A percentile compares a stretch with the other conserved stretches of the same genome.
phyloP scores from a whole-genome alignment of 257 asterid genomes.

The Ophiorrhiza pumila region DNA sequence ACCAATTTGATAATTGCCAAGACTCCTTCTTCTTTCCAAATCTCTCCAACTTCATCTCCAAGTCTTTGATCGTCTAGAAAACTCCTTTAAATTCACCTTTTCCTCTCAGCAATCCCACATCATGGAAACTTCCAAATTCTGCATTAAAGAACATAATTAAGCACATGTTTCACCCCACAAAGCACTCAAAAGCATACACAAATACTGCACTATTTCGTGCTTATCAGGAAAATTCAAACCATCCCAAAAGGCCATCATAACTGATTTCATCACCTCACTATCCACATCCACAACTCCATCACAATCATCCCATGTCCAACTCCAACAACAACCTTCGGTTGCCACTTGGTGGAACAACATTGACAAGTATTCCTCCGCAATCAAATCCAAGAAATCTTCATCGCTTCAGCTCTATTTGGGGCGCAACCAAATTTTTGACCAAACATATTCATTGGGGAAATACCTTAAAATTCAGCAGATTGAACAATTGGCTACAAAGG shows the following conservation, averaged over 20 bases:
- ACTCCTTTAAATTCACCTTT: no score
- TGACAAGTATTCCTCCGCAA: constrained; percentile 50
- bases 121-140: no score
- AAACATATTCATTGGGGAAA: constrained; percentile 45
- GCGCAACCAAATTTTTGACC: constrained; percentile 38
- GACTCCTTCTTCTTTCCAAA: no score
- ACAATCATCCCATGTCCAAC: not conserved
- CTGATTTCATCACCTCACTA: constrained; percentile 60
- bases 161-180: no score
- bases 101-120: no score
- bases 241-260: constrained; percentile 50
- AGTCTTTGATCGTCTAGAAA: no score
- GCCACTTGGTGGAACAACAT: constrained; percentile 64
- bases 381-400: constrained; percentile 33
- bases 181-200: no score
- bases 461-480: constrained; percentile 44
- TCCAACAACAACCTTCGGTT: constrained; percentile 47
- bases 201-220: no score
- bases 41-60: no score
- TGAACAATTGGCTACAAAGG: constrained; percentile 44
- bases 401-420: constrained; percentile 34
- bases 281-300: constrained; percentile 18
- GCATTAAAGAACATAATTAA: no score
- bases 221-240: constrained; percentile 64
- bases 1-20: no score